Evolutionary conservation across 768 basidiomycete species (phyloP), one percentile per base, ranked within the genome.

Genomic region (Pleurotus platypus): DNA sequence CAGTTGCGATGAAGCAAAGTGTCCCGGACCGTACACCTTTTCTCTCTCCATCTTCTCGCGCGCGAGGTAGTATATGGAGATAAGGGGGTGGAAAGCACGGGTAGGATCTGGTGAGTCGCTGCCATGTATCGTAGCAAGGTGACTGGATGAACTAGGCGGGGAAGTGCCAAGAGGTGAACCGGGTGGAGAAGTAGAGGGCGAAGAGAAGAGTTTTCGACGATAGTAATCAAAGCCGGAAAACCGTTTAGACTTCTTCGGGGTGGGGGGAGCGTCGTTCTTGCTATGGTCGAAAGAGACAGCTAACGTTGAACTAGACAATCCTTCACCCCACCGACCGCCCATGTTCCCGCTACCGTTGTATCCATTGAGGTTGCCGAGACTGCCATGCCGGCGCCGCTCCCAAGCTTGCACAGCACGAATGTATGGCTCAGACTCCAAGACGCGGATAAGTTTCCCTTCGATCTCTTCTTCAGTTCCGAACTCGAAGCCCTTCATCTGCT

Each of bases 141-240:
- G 79, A 0, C 81, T 79, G 60, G 80, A 82, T 2, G 85, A 88
- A 50, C 73, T 76, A 15, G 84, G 82, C 5, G 85, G 84, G 11
- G 87, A 87, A 60, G 79, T 75, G 58, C 74, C 70, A 47, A 70
- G 63, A 20, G 77, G 75, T 49, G 71, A 72, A 50, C 66, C 66
- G 57, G 78, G 74, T 9, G 74, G 71, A n/a, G 76, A 76, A 5
- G 78, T 72, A 35, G 81, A 75, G 1, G 87, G 84, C 4, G 51
- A 54, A 0, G 86, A 82, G 71, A 94, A 94, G 46, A 98, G 71
- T 72, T 95, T 98, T 65, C 89, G 84, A 39, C 91, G 83, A 66
- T 95, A 96, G 65, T 94, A 97, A 66, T 97, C 95, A 66, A 99
- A 91, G 2, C 89, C 96, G 11, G 91, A 94, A 69, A 98, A 98